These are phyloP conservation scores for Phlebiopsis flavidoalba DNA, from an alignment of 768 basidiomycete species.

Conservation along the genomic window DNA sequence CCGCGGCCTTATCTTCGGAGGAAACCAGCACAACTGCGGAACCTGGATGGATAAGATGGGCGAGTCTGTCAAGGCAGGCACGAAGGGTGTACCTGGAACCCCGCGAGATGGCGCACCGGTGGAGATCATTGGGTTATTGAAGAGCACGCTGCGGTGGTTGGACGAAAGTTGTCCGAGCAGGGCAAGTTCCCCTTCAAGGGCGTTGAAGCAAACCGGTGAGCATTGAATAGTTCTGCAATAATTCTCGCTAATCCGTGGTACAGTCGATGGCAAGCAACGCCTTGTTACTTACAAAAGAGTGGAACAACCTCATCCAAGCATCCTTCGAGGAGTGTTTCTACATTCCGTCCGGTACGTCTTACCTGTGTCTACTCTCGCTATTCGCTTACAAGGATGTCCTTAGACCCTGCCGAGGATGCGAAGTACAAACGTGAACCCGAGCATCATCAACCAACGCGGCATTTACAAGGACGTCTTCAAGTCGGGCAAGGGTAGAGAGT, in stretches of 20 bases:
- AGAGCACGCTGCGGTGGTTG: constrained; percentile 92
- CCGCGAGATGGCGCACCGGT: constrained; percentile 94
- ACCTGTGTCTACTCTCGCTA: neutral
- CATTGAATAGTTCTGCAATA: neutral
- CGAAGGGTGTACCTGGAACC: constrained; percentile 93
- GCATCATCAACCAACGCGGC: constrained; percentile 79
- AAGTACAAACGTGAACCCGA: constrained; percentile 66
- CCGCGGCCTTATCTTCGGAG: constrained; percentile 86
- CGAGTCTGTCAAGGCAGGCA: constrained; percentile 85
- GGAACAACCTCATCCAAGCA: constrained; percentile 76
- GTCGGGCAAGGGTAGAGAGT: constrained; percentile 81
- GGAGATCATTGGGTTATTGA: constrained; percentile 90
- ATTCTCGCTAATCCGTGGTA: constrained; percentile 2
- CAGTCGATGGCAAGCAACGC: constrained; percentile 66
- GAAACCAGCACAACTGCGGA: constrained; percentile 81
- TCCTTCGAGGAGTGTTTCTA: constrained; percentile 93
- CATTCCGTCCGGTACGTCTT: constrained; percentile 66
- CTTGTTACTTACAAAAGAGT: constrained; percentile 86
- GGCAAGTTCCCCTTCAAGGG: constrained; percentile 89
- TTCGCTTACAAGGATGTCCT: neutral
- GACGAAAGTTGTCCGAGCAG: constrained; percentile 51
- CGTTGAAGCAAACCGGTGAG: constrained; percentile 74
- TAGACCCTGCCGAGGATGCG: constrained; percentile 68
- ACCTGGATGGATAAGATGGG: constrained; percentile 99
- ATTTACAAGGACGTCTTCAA: constrained; percentile 99